Evolutionary conservation across 441 rosid genomes (phyloP), one percentile per base, ranked within the genome.

Genomic region (Capsella rubella): DNA sequence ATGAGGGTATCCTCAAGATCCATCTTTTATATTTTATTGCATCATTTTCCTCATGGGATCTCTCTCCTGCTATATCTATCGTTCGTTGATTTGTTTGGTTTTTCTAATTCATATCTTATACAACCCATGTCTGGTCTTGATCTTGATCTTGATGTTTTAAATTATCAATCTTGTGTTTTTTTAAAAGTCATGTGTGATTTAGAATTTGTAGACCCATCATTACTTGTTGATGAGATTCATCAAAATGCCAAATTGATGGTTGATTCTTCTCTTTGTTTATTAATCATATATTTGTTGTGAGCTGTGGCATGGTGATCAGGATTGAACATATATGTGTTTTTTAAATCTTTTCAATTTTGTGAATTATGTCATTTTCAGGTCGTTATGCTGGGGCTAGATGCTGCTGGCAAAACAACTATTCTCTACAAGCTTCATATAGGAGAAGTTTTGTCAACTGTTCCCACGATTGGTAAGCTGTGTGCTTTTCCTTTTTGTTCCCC

Each of bases 371-470:
- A 42, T 13, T 14, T 27, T 53, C 78, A 92, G 99, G 99, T 95
- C 64, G 96, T 95, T 73, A 95, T 95, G 99, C 84, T 95, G 69
- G 99, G 99, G 73, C 86, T 95, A 52, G 99, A 95, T 79, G 98
- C 97, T 58, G 99, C 99, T 78, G 99, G 99, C 21, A 95, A 95
- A 83, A 95, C 99, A 10, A 95, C 98, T 45, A 87, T 93, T 77
- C 91, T 95, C 52, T 95, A 95, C 90, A 95, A 95, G 79, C 90
- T 93, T 78, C 99, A 93, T 79, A 93, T 93, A 59, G 99, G 99
- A 56, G 98, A 95, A 84, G 99, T 95, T 75, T 81, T 95, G 71
- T 95, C 99, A 12, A 93, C 99, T 56, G 99, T 95, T 69, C 99
- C 98, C 56, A 95, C 98, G 0, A 95, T 95, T 62, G 98, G 98